Conservation (phyloP, 2,329 filamentous ascomycete genomes). For the Diplodia corticola region DNA sequence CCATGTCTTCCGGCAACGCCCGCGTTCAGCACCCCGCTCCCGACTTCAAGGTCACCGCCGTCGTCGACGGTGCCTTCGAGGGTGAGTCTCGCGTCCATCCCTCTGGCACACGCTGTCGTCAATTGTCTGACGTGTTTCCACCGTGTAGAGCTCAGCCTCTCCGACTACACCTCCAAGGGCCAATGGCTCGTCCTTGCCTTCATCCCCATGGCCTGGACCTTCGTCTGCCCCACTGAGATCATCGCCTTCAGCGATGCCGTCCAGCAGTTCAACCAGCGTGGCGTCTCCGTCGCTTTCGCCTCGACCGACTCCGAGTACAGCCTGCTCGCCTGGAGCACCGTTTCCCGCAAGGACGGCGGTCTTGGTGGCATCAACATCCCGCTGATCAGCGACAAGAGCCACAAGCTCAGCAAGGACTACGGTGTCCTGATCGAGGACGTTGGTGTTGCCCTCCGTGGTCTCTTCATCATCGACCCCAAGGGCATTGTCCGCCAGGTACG, state of each 20-base stretch:
- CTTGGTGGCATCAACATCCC: conserved; percentile 63
- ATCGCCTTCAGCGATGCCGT: conserved; percentile 64
- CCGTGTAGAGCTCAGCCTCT: conserved; percentile 38
- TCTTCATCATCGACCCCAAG: conserved; percentile 67
- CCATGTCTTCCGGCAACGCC: conserved; percentile 40
- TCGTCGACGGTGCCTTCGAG: conserved; percentile 44
- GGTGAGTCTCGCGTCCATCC: conserved; percentile 29
- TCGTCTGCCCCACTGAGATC: conserved; percentile 67
- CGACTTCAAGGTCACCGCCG: conserved; percentile 40
- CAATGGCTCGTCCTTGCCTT: conserved; percentile 66
- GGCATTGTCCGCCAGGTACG: conserved; percentile 55
- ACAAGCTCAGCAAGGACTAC: conserved; percentile 61
- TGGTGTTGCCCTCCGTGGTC: conserved; percentile 62
- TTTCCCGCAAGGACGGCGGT: conserved; percentile 61
- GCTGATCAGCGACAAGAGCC: conserved; percentile 62
- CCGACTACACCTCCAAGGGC: conserved; percentile 44
- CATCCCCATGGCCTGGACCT: conserved; percentile 69
- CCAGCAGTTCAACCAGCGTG: conserved; percentile 60
- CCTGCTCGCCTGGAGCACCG: conserved; percentile 59
- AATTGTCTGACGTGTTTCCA: conserved; percentile 6
- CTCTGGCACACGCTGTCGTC: background rate
- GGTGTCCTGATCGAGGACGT: conserved; percentile 65
- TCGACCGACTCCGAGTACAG: conserved; percentile 63
- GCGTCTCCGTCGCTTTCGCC: conserved; percentile 61
- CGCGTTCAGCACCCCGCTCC: conserved; percentile 44